Evolutionary conservation across 805 yeast species (phyloP).

Genomic region (Limtongia smithiae): DNA sequence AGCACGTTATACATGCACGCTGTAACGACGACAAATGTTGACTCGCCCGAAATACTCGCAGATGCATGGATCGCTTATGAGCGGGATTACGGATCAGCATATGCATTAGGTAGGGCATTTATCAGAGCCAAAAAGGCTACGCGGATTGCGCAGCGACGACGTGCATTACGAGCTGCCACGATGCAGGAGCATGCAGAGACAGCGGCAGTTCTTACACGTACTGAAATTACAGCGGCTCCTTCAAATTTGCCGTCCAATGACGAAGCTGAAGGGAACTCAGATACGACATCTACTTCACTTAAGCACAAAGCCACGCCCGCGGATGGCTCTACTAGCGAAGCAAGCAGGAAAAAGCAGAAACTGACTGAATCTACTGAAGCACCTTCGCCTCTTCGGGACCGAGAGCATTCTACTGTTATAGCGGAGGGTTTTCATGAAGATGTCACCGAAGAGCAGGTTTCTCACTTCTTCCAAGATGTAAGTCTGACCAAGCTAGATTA

Average conservation of each 20-base stretch:
- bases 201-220: constrained; percentile 8
- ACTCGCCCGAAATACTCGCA: constrained; percentile 50
- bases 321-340: background rate
- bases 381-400: constrained; percentile 39
- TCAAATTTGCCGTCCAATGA: no score
- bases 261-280: background rate
- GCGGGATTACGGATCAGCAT: constrained; percentile 38
- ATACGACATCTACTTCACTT: constrained; percentile 1
- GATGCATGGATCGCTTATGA: constrained; percentile 46
- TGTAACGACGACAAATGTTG: constrained; percentile 37
- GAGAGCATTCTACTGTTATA: constrained; percentile 55
- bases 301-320: background rate
- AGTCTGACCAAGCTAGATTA: no score
- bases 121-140: constrained; percentile 34
- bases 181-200: constrained; percentile 21
- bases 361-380: no score
- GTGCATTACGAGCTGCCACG: constrained; percentile 18
- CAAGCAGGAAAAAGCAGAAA: constrained; percentile 7
- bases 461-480: constrained; percentile 46
- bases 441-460: constrained; percentile 42
- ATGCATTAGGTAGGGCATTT: constrained; percentile 32
- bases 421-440: constrained; percentile 48
- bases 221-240: no score
- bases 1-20: constrained; percentile 32
- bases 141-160: constrained; percentile 20